These are phyloP conservation scores for Pyropia haitanensis DNA, from an alignment of 23 red algal genomes.

Conservation along the genomic window DNA sequence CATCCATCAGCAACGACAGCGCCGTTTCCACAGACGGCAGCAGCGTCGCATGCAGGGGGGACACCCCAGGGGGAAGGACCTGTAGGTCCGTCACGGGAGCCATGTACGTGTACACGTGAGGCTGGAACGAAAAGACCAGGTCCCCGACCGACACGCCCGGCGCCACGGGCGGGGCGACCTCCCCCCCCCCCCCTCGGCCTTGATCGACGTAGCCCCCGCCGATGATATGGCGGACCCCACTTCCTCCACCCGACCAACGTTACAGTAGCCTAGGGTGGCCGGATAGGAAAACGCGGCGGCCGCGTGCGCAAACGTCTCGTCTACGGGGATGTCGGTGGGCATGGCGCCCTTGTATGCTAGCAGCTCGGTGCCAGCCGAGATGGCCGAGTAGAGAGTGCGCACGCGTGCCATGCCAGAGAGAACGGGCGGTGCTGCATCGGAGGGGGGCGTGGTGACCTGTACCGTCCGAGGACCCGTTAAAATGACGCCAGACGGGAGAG, in stretches of 20 bases:
- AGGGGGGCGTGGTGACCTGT: too few relatives aligned
- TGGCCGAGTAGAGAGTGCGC: conserved; percentile 20
- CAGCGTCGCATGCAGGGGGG: conserved; percentile 22
- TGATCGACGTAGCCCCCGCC: background rate
- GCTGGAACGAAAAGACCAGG: conserved; percentile 49
- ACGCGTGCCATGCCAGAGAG: conserved; percentile 7
- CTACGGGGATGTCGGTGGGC: conserved; percentile 27
- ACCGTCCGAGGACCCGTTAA: too few relatives aligned
- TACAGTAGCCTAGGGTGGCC: conserved; percentile 37
- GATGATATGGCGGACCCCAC: background rate
- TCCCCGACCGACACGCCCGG: background rate
- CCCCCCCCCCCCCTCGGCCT: too few relatives aligned
- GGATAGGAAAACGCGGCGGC: conserved; percentile 31
- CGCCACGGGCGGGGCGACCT: too few relatives aligned
- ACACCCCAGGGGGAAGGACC: conserved; percentile 24
- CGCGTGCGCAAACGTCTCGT: conserved; percentile 17
- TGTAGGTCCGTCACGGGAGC: conserved; percentile 8
- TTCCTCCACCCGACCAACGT: conserved; percentile 21
- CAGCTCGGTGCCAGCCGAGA: conserved; percentile 76
- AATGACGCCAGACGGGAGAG: too few relatives aligned
- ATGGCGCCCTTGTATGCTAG: conserved; percentile 55
- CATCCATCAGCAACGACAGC: conserved; percentile 48
- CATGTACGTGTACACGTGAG: conserved; percentile 23
- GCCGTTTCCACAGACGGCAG: conserved; percentile 62
- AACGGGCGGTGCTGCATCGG: too few relatives aligned